A percentile compares a stretch with the other conserved stretches of the same genome.
Evolutionary conservation across 2,329 filamentous ascomycete genomes (phyloP).

Genomic region (Erysiphe pulchra): DNA sequence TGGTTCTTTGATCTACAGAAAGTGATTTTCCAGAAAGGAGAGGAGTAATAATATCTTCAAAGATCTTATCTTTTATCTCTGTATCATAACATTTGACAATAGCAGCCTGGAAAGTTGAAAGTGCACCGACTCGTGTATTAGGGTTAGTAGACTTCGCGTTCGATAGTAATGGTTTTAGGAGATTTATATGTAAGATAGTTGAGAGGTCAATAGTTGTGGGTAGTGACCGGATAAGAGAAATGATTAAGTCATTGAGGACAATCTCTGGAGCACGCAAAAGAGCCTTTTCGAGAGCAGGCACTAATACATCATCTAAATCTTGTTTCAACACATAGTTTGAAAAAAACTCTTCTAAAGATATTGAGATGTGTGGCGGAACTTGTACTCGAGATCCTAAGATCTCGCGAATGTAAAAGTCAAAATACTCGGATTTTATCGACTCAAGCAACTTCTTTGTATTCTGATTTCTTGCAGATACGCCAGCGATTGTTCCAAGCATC

Average conservation of each 20-base stretch:
- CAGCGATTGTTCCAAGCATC: slow-evolving; percentile 65
- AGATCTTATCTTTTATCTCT: slow-evolving; percentile 34
- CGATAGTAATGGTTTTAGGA: slow-evolving; percentile 69
- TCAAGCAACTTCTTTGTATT: slow-evolving; percentile 35
- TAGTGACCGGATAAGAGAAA: slow-evolving; percentile 45
- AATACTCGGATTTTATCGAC: slow-evolving; percentile 42
- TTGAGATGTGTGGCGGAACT: slow-evolving; percentile 35
- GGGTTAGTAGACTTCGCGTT: slow-evolving; percentile 80
- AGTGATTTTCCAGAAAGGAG: slow-evolving; percentile 66
- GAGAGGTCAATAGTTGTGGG: slow-evolving; percentile 53
- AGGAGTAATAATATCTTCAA: slow-evolving; percentile 53
- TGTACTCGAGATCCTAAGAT: slow-evolving; percentile 53
- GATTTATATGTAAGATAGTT: slow-evolving; percentile 37
- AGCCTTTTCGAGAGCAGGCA: slow-evolving; percentile 69
- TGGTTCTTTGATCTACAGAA: slow-evolving; percentile 57
- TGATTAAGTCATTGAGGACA: slow-evolving; percentile 53
- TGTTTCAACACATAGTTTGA: slow-evolving; percentile 42
- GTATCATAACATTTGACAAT: slow-evolving; percentile 33
- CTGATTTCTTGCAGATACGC: slow-evolving; percentile 52
- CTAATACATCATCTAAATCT: slow-evolving; percentile 49
- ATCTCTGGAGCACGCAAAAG: slow-evolving; percentile 77
- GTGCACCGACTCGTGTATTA: slow-evolving; percentile 46
- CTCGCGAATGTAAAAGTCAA: slow-evolving; percentile 65
- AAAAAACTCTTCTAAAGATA: slow-evolving; percentile 64
- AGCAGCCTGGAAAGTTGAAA: slow-evolving; percentile 48